Conservation (phyloP, 305 asterid genomes). For the Coffea humblotiana region DNA sequence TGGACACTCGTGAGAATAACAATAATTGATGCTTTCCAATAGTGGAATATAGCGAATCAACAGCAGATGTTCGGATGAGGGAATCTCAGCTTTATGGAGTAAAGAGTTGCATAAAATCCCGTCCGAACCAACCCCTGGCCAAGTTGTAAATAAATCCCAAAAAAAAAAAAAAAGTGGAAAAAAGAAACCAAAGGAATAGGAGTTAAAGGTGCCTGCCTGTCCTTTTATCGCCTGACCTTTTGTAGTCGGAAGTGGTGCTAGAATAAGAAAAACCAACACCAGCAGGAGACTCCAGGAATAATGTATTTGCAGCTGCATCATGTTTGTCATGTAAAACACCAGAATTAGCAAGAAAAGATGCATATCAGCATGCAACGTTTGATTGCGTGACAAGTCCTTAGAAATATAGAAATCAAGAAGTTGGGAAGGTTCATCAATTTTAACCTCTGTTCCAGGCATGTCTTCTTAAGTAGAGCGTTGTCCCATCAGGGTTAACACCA, state of each 20-base stretch:
- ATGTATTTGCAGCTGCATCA: slow-evolving; percentile 38
- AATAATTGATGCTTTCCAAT: background rate
- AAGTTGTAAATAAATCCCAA: background rate
- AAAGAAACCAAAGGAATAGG: background rate
- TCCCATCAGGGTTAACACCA: slow-evolving; percentile 41
- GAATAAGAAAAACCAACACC: slow-evolving; percentile 51
- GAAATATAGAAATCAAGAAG: background rate
- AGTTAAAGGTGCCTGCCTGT: slow-evolving; percentile 19
- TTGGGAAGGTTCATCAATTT: background rate
- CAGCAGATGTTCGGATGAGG: background rate
- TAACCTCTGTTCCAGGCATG: slow-evolving; percentile 42
- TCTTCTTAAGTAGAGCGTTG: slow-evolving; percentile 36
- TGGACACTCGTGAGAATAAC: background rate
- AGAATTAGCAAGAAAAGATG: background rate
- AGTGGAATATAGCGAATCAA: background rate
- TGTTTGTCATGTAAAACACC: background rate
- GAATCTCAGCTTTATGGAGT: background rate
- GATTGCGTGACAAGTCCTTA: background rate
- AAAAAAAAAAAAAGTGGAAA: background rate
- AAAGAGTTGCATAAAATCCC: background rate
- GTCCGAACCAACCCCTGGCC: background rate
- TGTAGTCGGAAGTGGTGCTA: slow-evolving; percentile 33
- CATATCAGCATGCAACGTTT: background rate
- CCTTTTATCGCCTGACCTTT: slow-evolving; percentile 32
- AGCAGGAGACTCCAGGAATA: slow-evolving; percentile 46